These are phyloP conservation scores for Nissolia schottii DNA, from an alignment of 306 rosid species.

Conservation along the genomic window DNA sequence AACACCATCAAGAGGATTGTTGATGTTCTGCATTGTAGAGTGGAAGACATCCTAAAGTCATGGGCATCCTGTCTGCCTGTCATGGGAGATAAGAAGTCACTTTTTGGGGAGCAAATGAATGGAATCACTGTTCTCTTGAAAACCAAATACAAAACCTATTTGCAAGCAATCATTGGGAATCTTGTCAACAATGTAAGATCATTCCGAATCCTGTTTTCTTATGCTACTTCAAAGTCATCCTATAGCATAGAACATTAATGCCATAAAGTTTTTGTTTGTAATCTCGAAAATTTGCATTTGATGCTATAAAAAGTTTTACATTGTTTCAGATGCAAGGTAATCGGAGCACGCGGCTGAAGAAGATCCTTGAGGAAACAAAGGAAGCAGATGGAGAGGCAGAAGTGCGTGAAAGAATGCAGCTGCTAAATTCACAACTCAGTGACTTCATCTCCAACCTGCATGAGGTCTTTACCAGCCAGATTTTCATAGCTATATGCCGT, in stretches of 20 bases:
- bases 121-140: conserved; percentile 81
- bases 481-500: conserved; percentile 73
- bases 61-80: conserved; percentile 87
- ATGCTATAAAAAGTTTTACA: background rate
- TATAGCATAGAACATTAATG: background rate
- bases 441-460: conserved; percentile 87
- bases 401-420: conserved; percentile 90
- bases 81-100: conserved; percentile 71
- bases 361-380: conserved; percentile 86
- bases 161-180: conserved; percentile 92
- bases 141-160: conserved; percentile 87
- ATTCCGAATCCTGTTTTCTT: background rate
- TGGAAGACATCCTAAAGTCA: conserved; percentile 84
- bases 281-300: background rate
- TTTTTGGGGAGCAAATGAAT: conserved; percentile 87
- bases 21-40: conserved; percentile 84
- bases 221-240: conserved; percentile 1
- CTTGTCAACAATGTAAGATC: conserved; percentile 78
- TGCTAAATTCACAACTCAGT: conserved; percentile 67
- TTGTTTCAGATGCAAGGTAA: conserved; percentile 71
- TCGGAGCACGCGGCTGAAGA: conserved; percentile 67
- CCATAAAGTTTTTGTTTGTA: background rate
- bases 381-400: conserved; percentile 92
- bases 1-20: conserved; percentile 94
- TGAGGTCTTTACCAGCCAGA: conserved; percentile 74